Conservation (phyloP, 352 stramenopile species). For the Phytopythium kandeliae region DNA sequence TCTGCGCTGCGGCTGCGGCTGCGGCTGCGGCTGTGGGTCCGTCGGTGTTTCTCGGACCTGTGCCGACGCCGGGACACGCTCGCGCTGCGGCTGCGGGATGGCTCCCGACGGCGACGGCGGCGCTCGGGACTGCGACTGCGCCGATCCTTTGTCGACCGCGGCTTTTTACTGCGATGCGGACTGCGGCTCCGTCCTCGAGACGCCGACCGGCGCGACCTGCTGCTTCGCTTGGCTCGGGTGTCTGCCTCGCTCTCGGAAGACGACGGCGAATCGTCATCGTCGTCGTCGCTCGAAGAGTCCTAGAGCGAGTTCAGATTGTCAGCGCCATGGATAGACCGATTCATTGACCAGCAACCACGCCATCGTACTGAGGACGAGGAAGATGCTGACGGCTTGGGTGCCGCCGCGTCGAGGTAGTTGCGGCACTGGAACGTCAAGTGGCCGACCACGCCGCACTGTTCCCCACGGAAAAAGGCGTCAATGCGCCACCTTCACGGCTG, state of each 20-base stretch:
- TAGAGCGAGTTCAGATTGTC: too few relatives aligned
- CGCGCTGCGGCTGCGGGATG: constrained; percentile 16
- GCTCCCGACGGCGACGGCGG: constrained; percentile 12
- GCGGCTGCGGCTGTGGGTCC: too few relatives aligned
- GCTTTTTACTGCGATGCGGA: constrained; percentile 14
- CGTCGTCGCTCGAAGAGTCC: constrained; percentile 43
- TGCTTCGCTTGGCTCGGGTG: constrained; percentile 16
- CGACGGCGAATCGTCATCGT: constrained; percentile 8
- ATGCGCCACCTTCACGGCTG: neutral
- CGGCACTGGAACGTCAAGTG: constrained; percentile 90
- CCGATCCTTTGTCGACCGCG: constrained; percentile 5
- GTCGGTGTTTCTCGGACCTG: constrained; percentile 4
- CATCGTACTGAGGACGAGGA: constrained; percentile 30
- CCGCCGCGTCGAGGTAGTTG: constrained; percentile 58
- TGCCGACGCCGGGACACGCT: constrained; percentile 7
- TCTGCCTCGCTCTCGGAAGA: constrained; percentile 22
- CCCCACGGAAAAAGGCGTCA: constrained; percentile 4
- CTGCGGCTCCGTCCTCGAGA: constrained; percentile 20
- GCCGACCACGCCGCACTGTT: constrained; percentile 84
- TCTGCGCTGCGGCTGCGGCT: constrained; percentile 3
- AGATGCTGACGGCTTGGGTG: constrained; percentile 28
- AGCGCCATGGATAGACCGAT: too few relatives aligned
- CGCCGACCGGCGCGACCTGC: constrained; percentile 14
- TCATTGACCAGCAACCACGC: neutral
- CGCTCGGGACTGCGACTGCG: constrained; percentile 18